Base-by-base conservation (phyloP, 768 basidiomycete species). In the Russula sp. region DNA sequence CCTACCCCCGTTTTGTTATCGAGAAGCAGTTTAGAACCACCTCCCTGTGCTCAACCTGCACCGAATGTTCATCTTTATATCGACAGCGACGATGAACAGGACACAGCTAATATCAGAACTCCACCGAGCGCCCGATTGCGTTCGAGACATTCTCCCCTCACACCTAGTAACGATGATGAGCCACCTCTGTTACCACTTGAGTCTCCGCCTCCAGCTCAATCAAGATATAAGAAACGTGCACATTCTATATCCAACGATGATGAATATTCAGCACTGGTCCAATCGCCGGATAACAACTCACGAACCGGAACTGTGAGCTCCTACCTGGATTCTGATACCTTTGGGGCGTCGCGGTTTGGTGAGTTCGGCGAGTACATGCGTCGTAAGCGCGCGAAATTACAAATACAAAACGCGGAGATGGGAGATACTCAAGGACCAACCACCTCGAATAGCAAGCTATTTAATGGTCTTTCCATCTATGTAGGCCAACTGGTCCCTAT, bases 351-450 rank as follows among this genome's bases (percentile, higher is more conserved):
- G 35, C 82, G 78, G 40, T 98, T 95, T 72, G 94, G 91, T 14
- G 84, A 83, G 1, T 91, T 85, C 65, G 90, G 89, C 0, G 87
- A 94, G 70, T 98, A 97, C 71, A 93, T 97, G 91, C 74, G 79
- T 2, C 80, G 94, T 63, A 98, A 98, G 75, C 84, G 96, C 2
- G 87, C 89, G 35, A 98, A 98, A 73, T 73, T 98, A 54, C 90
- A 89, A 68, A 84, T 92, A 5, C 90, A 94, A 75, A 91, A 93
- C 64, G 71, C 71, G 39, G 73, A 74, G 59, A 69, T 81, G 40
- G 70, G 73, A 32, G 63, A 69, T 22, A 49, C 42, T n/a, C 68
- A 59, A 22, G 71, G 55, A n/a, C 68, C 66, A 16, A 61, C 57
- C 27, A 70, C 60, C 22, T 68, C 47, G 20, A 74, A 74, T 42